Evolutionary conservation across 495 filamentous ascomycete genomes (phyloP).

Genomic region (Neurospora africana): DNA sequence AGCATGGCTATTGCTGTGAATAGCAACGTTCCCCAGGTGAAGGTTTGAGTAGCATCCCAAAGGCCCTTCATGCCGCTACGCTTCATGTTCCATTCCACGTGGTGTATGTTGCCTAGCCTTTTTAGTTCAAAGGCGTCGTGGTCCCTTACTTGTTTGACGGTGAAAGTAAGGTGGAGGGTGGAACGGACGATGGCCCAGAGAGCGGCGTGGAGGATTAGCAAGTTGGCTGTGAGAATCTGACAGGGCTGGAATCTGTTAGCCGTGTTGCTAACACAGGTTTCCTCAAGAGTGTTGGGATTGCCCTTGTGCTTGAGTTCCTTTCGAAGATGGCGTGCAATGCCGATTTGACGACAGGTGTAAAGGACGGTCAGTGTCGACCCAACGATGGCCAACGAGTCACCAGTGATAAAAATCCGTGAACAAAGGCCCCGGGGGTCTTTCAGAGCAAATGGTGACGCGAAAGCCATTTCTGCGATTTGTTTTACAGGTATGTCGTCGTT

Average conservation of each 20-base stretch:
- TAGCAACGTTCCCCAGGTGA: not conserved
- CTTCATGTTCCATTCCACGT: too few species aligned
- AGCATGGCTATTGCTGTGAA: not conserved
- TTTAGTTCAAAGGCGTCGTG: too few species aligned
- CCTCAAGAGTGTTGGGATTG: not conserved
- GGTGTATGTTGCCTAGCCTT: too few species aligned
- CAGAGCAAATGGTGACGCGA: not conserved
- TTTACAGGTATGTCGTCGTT: not conserved
- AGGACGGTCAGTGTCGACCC: not conserved
- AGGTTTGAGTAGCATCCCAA: not conserved
- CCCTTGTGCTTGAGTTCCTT: not conserved
- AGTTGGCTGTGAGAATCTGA: not conserved
- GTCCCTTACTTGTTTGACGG: not conserved
- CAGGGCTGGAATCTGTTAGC: not conserved
- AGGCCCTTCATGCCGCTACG: rapidly evolving
- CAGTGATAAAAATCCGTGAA: not conserved
- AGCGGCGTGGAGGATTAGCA: not conserved
- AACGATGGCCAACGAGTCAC: not conserved
- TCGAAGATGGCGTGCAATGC: not conserved
- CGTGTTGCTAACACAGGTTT: not conserved
- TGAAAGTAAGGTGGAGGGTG: not conserved
- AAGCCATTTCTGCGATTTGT: not conserved
- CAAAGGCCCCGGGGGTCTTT: not conserved
- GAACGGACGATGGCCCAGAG: not conserved
- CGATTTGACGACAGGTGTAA: not conserved